Evolutionary conservation across 1,284 basidiomycete genomes (phyloP).

Genomic region (Cryptococcus amylolentus): DNA sequence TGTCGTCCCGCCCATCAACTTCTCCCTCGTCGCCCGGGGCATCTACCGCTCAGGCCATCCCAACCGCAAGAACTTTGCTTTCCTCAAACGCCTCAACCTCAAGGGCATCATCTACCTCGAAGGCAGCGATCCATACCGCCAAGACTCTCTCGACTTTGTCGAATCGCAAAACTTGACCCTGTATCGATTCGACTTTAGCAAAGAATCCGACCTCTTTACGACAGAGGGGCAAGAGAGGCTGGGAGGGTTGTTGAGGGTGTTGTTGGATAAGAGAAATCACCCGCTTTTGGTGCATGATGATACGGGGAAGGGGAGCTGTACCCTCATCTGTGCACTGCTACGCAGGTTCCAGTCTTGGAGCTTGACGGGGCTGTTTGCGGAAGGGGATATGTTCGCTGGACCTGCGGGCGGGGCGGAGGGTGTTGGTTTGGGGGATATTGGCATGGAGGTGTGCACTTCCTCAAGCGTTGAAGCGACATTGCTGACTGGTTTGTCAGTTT

Average conservation of each 20-base stretch:
- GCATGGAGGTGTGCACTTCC: slow-evolving; percentile 32
- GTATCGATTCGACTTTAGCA: slow-evolving; percentile 35
- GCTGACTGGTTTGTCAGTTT: slow-evolving; percentile 26
- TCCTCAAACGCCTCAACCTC: slow-evolving; percentile 38
- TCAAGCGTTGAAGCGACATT: background rate
- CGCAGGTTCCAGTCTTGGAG: slow-evolving; percentile 43
- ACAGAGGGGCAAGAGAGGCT: slow-evolving; percentile 3
- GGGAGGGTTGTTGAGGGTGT: slow-evolving; percentile 29
- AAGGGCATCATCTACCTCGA: slow-evolving; percentile 44
- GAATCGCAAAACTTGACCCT: slow-evolving; percentile 23
- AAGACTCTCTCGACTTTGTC: slow-evolving; percentile 40
- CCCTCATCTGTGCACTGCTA: slow-evolving; percentile 38
- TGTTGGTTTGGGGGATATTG: slow-evolving; percentile 40
- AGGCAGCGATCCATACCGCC: slow-evolving; percentile 33
- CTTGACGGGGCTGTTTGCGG: slow-evolving; percentile 41
- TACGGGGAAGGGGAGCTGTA: slow-evolving; percentile 42
- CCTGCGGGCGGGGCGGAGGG: slow-evolving; percentile 46
- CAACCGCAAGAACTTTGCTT: slow-evolving; percentile 45
- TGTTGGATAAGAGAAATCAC: slow-evolving; percentile 42
- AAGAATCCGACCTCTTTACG: slow-evolving; percentile 21
- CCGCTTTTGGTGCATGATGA: slow-evolving; percentile 46
- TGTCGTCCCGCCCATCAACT: slow-evolving; percentile 51
- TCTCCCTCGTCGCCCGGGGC: slow-evolving; percentile 46
- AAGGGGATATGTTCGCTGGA: slow-evolving; percentile 48
- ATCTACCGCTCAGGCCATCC: slow-evolving; percentile 49